Evolutionary conservation across 345 rosid genomes (phyloP).

Genomic region (Ricinus communis): DNA sequence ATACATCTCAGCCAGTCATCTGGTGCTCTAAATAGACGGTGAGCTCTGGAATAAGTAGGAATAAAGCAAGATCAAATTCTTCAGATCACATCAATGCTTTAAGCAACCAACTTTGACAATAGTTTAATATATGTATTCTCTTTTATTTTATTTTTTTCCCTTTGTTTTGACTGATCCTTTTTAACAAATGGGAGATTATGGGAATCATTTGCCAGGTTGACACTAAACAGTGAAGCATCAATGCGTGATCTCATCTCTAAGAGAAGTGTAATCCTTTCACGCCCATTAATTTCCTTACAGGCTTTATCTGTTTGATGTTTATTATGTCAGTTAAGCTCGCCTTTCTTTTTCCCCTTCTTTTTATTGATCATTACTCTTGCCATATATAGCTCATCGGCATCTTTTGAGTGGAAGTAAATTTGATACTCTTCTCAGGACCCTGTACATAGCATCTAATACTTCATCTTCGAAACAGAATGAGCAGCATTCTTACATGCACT

Average conservation of each 20-base stretch:
- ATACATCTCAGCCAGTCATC: not conserved
- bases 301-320: conserved; percentile 1
- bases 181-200: conserved; percentile 14
- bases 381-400: conserved; percentile 10
- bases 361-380: not conserved
- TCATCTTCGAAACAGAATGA: conserved; percentile 21
- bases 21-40: conserved; percentile 13
- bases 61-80: conserved; percentile 61
- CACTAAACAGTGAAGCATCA: conserved; percentile 23
- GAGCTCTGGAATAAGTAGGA: conserved; percentile 40
- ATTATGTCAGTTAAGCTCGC: not conserved
- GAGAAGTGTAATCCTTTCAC: not conserved
- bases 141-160: conserved; percentile 5
- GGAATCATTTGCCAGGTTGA: conserved; percentile 21
- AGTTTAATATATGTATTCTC: conserved; percentile 14
- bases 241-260: conserved; percentile 19
- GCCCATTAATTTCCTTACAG: not conserved
- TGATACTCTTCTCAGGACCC: conserved; percentile 2
- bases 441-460: conserved; percentile 34
- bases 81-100: conserved; percentile 51
- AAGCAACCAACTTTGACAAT: conserved; percentile 31
- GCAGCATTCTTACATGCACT: conserved; percentile 5
- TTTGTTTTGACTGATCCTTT: conserved; percentile 11
- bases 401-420: conserved; percentile 13
- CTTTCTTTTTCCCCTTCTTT: not conserved